phyloP scores from a whole-genome alignment of 73 alveolate species.

The Uronychia setigera region DNA sequence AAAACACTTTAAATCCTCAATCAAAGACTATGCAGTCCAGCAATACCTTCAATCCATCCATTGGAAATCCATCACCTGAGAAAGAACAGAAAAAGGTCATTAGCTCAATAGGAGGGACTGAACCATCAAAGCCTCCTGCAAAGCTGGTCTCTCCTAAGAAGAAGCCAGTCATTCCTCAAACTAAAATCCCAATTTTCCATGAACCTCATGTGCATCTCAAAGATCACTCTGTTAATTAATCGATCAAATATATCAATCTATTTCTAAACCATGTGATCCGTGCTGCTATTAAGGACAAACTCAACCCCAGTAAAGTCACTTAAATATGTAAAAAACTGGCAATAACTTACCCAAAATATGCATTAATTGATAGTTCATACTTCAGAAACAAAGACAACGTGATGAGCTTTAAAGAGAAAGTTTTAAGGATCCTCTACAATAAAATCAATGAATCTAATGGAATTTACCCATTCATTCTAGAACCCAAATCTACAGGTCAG shows the following conservation, averaged over 20 bases:
- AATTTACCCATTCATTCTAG: neutral
- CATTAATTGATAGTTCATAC: neutral
- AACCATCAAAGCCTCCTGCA: neutral
- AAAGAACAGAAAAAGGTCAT: neutral
- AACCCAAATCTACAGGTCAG: neutral
- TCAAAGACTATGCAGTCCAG: neutral
- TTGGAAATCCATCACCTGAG: neutral
- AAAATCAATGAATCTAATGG: neutral
- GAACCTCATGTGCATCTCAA: neutral
- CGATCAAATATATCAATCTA: neutral
- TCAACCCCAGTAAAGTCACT: neutral
- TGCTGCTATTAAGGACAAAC: neutral
- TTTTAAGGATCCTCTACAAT: neutral
- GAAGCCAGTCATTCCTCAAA: neutral
- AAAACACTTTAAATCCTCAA: neutral
- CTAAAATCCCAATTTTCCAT: neutral
- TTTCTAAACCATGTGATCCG: neutral
- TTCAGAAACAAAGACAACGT: neutral
- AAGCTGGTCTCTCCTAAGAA: slow-evolving; percentile 1
- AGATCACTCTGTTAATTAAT: neutral
- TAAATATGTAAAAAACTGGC: neutral
- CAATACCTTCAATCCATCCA: too few relatives aligned
- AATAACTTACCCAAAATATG: neutral
- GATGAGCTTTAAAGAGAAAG: neutral
- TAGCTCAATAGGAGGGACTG: neutral